Conservation (phyloP, 2,329 filamentous ascomycete genomes). For the Colletotrichum phormii region DNA sequence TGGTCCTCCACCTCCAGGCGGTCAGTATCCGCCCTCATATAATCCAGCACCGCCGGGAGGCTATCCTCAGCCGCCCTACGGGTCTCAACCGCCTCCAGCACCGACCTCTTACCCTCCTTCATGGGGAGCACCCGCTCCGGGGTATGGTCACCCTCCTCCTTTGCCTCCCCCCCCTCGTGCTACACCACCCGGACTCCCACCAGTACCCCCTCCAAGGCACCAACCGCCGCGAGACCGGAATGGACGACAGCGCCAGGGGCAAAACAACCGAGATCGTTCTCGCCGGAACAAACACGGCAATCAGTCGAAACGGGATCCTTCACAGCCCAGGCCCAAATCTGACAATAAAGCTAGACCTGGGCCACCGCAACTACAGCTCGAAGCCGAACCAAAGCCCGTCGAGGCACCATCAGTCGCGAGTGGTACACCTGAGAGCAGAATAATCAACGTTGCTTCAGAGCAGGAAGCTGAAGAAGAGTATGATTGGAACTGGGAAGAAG, state of each 20-base stretch:
- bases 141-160: conserved; percentile 16
- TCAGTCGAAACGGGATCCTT: conserved; percentile 32
- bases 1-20: conserved; percentile 7
- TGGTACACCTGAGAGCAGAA: conserved; percentile 14
- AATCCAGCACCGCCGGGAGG: neutral
- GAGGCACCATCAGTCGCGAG: conserved; percentile 1
- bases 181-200: conserved; percentile 5
- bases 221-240: conserved; percentile 48
- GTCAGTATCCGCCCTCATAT: conserved; percentile 13
- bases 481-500: conserved; percentile 53
- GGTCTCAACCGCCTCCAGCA: conserved; percentile 8
- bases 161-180: conserved; percentile 10
- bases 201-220: conserved; percentile 37
- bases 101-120: conserved; percentile 2
- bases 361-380: neutral
- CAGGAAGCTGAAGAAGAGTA: conserved; percentile 42
- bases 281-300: conserved; percentile 43
- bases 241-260: conserved; percentile 44
- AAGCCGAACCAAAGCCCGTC: conserved; percentile 1
- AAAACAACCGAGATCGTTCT: conserved; percentile 42
- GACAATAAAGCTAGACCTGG: conserved; percentile 8
- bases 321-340: conserved; percentile 16
- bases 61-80: conserved; percentile 19
- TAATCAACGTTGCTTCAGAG: neutral
- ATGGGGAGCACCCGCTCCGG: conserved; percentile 4